Percentiles rank a stretch among this genome's conserved stretches.
Evolutionary conservation across 768 basidiomycete genomes (phyloP).

Genomic region (Piloderma croceum): DNA sequence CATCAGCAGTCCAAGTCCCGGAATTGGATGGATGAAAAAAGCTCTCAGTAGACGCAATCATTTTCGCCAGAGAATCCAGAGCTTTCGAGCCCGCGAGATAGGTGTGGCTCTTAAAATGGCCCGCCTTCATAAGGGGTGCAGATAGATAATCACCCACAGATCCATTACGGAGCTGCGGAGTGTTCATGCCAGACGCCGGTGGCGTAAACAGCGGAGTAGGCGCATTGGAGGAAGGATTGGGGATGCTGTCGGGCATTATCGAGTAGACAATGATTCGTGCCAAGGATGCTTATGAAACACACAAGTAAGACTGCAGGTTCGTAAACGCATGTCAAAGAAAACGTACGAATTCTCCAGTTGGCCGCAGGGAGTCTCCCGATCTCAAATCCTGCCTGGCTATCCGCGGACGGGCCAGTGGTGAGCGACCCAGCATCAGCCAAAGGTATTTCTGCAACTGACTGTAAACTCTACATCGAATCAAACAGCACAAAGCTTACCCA

Average conservation of each 20-base stretch:
- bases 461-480: constrained; percentile 4
- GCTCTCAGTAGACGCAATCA: constrained; percentile 82
- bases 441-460: constrained; percentile 50
- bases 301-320: constrained; percentile 7
- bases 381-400: constrained; percentile 68
- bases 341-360: constrained; percentile 67
- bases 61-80: constrained; percentile 75
- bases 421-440: constrained; percentile 69
- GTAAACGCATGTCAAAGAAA: constrained; percentile 11
- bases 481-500: constrained; percentile 48
- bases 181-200: constrained; percentile 53
- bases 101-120: constrained; percentile 36
- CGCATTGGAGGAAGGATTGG: constrained; percentile 52
- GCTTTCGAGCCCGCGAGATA: constrained; percentile 84
- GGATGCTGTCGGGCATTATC: constrained; percentile 63
- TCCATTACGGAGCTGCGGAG: constrained; percentile 44
- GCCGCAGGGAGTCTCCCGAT: constrained; percentile 67
- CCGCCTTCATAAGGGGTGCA: constrained; percentile 47
- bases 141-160: constrained; percentile 54
- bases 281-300: constrained; percentile 54
- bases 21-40: constrained; percentile 91
- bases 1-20: constrained; percentile 75
- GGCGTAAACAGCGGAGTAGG: constrained; percentile 77
- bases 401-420: constrained; percentile 71
- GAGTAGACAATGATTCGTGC: constrained; percentile 87